Evolutionary conservation across 2,329 filamentous ascomycete species (phyloP).

Genomic region (Blastomyces silverae): DNA sequence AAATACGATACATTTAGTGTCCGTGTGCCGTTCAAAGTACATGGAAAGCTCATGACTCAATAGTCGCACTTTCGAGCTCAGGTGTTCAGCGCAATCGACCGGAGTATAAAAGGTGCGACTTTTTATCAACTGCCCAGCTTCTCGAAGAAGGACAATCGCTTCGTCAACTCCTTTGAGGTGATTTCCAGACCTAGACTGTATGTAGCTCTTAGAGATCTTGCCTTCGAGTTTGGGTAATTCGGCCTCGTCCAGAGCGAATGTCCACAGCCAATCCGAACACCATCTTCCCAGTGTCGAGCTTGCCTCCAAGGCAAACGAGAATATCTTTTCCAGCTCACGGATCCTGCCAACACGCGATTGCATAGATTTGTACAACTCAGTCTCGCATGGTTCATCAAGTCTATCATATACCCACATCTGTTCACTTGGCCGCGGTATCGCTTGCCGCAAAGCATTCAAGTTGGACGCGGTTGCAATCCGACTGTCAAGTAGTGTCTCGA

Average conservation of each 20-base stretch:
- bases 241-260: conserved; percentile 58
- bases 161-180: conserved; percentile 43
- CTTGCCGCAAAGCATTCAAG: conserved; percentile 52
- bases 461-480: conserved; percentile 72
- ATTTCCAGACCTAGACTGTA: conserved; percentile 15
- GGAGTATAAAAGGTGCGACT: conserved; percentile 44
- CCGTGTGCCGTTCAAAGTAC: conserved; percentile 54
- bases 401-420: conserved; percentile 53
- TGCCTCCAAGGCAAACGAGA: conserved; percentile 54
- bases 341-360: conserved; percentile 48
- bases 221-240: conserved; percentile 57
- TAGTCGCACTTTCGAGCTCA: conserved; percentile 67
- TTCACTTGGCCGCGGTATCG: conserved; percentile 54
- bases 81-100: conserved; percentile 29
- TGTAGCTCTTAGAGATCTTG: conserved; percentile 28
- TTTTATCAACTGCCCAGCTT: conserved; percentile 53
- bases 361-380: conserved; percentile 57
- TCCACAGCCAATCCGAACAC: conserved; percentile 79
- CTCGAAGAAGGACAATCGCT: conserved; percentile 51
- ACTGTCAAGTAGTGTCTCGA: conserved; percentile 72
- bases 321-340: conserved; percentile 49
- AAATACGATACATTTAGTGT: conserved; percentile 77
- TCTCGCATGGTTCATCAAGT: conserved; percentile 52
- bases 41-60: conserved; percentile 56
- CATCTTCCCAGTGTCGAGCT: conserved; percentile 67